Evolutionary conservation across 2,329 filamentous ascomycete species (phyloP).

Genomic region (Amauroascus verrucosus): DNA sequence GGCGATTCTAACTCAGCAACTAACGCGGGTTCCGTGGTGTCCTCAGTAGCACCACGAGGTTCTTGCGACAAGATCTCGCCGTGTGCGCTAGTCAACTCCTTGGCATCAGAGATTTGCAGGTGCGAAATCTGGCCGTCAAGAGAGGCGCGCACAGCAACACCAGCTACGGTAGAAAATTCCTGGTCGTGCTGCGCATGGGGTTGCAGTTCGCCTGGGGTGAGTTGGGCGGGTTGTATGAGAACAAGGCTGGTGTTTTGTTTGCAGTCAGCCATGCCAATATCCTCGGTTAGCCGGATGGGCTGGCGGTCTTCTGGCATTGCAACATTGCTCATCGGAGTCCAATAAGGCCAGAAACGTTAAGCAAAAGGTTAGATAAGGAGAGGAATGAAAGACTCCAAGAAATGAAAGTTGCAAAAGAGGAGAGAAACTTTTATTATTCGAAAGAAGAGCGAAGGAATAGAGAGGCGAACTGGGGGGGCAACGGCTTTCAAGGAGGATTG

Average conservation of each 20-base stretch:
- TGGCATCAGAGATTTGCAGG: background rate
- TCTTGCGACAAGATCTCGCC: background rate
- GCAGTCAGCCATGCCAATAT: background rate
- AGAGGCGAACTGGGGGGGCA: too few relatives aligned
- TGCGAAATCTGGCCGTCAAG: background rate
- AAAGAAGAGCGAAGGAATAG: too few relatives aligned
- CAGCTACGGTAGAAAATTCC: too few relatives aligned
- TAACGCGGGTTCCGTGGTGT: background rate
- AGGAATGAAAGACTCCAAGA: background rate
- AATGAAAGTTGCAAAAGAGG: too few relatives aligned
- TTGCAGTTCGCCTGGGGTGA: background rate
- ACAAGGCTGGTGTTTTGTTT: background rate
- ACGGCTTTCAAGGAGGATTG: too few relatives aligned
- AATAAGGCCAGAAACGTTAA: background rate
- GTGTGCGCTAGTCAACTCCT: background rate
- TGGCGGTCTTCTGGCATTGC: slow-evolving; percentile 1
- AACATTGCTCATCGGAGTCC: slow-evolving; percentile 1
- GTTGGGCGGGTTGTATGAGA: background rate
- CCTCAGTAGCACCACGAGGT: background rate
- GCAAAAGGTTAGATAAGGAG: background rate
- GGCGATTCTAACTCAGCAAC: background rate
- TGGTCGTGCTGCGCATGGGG: background rate
- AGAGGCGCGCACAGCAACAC: background rate
- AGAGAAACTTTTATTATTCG: too few relatives aligned
- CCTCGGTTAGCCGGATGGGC: background rate